Percentiles rank a stretch among this genome's conserved stretches.
Evolutionary conservation across 805 yeast genomes (phyloP).

Genomic region (Schwanniomyces occidentalis): DNA sequence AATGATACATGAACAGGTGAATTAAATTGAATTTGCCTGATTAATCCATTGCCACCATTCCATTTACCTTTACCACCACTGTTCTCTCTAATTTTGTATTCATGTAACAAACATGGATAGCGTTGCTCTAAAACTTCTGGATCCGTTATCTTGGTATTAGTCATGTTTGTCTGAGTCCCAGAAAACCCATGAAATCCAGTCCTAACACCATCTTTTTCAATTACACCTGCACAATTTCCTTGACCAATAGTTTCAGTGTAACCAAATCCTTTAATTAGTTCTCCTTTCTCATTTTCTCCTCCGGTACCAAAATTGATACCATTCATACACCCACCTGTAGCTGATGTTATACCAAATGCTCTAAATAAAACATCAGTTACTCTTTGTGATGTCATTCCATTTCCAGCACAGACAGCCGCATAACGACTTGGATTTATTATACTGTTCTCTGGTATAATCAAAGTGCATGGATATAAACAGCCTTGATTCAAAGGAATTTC

Average conservation of each 20-base stretch:
- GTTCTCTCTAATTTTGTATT: constrained; percentile 14
- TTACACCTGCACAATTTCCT: constrained; percentile 19
- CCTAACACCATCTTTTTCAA: constrained; percentile 10
- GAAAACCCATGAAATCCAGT: constrained; percentile 19
- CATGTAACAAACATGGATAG: constrained; percentile 17
- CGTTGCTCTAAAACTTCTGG: constrained; percentile 23
- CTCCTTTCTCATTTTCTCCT: constrained; percentile 15
- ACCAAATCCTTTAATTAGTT: constrained; percentile 18
- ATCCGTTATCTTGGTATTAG: constrained; percentile 27
- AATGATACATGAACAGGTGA: constrained; percentile 19
- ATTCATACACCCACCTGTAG: constrained; percentile 22
- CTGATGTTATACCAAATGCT: constrained; percentile 21
- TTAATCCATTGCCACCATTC: constrained; percentile 22
- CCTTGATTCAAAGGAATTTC: constrained; percentile 70
- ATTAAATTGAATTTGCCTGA: constrained; percentile 20
- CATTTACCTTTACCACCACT: constrained; percentile 20
- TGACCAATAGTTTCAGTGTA: constrained; percentile 19
- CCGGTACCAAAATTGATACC: constrained; percentile 21
- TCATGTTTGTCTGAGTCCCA: constrained; percentile 50
- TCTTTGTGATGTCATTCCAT: constrained; percentile 22
- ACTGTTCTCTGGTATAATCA: constrained; percentile 15
- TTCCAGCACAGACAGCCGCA: constrained; percentile 22
- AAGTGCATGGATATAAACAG: constrained; percentile 16
- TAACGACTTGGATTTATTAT: constrained; percentile 16
- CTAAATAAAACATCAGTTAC: constrained; percentile 19